A percentile compares a stretch with the other conserved stretches of the same genome.
These are phyloP conservation scores for Aspergillus fumigatiaffinis DNA, from an alignment of 2,329 filamentous ascomycete species.

Conservation along the genomic window DNA sequence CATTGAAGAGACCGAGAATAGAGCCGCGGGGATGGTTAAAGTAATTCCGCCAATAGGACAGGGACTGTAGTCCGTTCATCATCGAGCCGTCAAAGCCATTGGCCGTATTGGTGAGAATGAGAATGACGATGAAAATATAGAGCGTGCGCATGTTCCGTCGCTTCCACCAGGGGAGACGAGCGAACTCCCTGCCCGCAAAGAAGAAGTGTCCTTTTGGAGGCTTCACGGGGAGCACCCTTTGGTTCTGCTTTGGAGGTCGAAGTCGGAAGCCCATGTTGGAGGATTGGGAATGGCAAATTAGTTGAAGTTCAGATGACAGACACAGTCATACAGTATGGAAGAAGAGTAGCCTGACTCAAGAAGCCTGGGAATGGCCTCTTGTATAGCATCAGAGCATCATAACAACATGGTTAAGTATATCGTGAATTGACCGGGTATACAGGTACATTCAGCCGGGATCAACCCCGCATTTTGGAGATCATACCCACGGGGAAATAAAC, in stretches of 20 bases:
- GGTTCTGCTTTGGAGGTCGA: constrained; percentile 7
- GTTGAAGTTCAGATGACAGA: neutral
- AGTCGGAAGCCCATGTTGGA: constrained; percentile 9
- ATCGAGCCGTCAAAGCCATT: constrained; percentile 36
- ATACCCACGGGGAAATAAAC: neutral
- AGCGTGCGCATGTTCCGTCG: constrained; percentile 24
- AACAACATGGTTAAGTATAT: neutral
- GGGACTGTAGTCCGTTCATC: constrained; percentile 27
- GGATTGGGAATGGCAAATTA: too few species aligned
- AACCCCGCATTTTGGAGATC: neutral
- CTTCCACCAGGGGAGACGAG: constrained; percentile 27
- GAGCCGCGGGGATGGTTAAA: constrained; percentile 20
- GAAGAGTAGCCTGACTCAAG: too few species aligned
- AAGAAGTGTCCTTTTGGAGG: constrained; percentile 21
- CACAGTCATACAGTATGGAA: neutral
- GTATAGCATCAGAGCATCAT: neutral
- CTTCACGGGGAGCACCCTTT: constrained; percentile 11
- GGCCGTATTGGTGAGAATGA: constrained; percentile 28
- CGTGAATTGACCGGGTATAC: neutral
- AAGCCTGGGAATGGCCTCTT: neutral
- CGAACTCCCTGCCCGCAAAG: constrained; percentile 23
- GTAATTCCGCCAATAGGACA: constrained; percentile 22
- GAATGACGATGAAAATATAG: constrained; percentile 28
- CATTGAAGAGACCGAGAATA: constrained; percentile 19
- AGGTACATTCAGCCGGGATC: neutral